Percentiles rank a stretch among this genome's conserved stretches.
These are phyloP conservation scores for Chloris gayana DNA, from an alignment of 176 grass and related monocot species.

Conservation along the genomic window DNA sequence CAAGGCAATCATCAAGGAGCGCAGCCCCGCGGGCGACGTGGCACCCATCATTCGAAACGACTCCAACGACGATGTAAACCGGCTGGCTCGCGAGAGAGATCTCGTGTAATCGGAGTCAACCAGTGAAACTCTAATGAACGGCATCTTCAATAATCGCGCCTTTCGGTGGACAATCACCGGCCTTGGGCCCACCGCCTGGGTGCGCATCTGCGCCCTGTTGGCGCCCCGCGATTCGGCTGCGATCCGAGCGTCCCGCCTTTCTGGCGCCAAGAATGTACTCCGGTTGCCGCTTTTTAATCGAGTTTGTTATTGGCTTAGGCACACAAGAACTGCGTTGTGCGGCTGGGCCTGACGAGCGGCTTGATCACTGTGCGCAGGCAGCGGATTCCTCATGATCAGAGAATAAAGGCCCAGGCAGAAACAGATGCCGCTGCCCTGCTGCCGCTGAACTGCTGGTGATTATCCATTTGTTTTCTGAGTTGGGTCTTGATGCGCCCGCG, in stretches of 20 bases:
- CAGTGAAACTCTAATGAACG: background rate
- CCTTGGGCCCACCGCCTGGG: background rate
- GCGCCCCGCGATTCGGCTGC: background rate
- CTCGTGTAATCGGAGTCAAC: background rate
- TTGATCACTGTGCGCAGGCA: background rate
- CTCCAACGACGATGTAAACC: background rate
- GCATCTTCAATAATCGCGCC: constrained; percentile 20
- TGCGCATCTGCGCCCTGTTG: background rate
- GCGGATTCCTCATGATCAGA: background rate
- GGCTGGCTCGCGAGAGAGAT: background rate
- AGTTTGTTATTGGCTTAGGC: constrained; percentile 28
- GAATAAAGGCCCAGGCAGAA: constrained; percentile 20
- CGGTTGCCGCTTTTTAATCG: background rate
- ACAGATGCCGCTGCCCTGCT: background rate
- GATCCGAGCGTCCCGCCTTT: background rate
- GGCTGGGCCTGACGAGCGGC: background rate
- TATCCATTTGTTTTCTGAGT: background rate
- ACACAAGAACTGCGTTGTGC: background rate
- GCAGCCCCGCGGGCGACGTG: too few species aligned
- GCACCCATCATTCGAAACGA: too few species aligned
- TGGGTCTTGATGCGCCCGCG: too few species aligned
- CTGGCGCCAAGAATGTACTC: constrained; percentile 1
- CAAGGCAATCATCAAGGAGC: background rate
- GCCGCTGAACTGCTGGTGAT: background rate
- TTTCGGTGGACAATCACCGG: constrained; percentile 39